Evolutionary conservation across 306 rosid genomes (phyloP).

Genomic region (Quercus bicolor): DNA sequence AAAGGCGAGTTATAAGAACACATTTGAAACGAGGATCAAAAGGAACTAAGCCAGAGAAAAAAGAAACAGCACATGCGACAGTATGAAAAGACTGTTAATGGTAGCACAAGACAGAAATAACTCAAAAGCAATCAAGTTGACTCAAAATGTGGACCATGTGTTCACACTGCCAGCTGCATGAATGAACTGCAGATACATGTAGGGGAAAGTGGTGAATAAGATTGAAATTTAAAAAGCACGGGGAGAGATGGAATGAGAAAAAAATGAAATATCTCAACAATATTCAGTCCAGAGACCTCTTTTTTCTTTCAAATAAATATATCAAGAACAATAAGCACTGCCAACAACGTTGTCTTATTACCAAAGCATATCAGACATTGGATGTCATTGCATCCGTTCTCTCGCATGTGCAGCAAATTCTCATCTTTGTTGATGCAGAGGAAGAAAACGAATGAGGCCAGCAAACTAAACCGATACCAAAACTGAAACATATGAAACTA

Average conservation of each 20-base stretch:
- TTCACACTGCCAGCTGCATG: not conserved
- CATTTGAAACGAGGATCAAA: not conserved
- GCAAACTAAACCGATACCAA: slow-evolving; percentile 11
- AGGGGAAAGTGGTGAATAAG: not conserved
- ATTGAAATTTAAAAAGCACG: not conserved
- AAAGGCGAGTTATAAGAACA: not conserved
- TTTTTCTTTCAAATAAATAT: not conserved
- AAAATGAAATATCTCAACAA: not conserved
- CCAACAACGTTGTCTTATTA: not conserved
- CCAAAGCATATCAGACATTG: not conserved
- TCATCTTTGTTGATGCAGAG: slow-evolving; percentile 3
- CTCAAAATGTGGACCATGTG: not conserved
- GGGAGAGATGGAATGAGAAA: not conserved
- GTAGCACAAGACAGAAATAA: not conserved
- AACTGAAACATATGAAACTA: slow-evolving; percentile 32
- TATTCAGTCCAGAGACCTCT: not conserved
- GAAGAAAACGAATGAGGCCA: slow-evolving; percentile 20
- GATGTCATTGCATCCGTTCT: not conserved
- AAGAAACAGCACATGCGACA: not conserved
- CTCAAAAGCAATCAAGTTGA: not conserved
- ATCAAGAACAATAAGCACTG: not conserved
- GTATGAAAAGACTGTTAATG: not conserved
- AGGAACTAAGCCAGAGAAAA: not conserved
- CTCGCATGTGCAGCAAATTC: slow-evolving; percentile 22
- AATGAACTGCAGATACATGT: not conserved